A percentile compares a stretch with the other conserved stretches of the same genome.
Evolutionary conservation across 331 rosid species (phyloP).

Genomic region (Quercus phellos): DNA sequence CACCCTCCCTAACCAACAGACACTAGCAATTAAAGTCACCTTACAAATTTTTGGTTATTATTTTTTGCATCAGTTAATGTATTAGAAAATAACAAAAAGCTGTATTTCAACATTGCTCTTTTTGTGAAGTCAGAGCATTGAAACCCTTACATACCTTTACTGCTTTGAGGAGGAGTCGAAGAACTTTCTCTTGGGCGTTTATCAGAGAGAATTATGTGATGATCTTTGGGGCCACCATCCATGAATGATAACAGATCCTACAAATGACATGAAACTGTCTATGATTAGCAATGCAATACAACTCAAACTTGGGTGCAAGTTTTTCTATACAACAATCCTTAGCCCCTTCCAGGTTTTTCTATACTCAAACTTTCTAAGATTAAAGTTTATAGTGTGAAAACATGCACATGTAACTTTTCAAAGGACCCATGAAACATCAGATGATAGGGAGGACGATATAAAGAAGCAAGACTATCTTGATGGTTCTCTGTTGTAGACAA

Average conservation of each 20-base stretch:
- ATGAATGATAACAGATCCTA: constrained; percentile 83
- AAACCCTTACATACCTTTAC: constrained; percentile 48
- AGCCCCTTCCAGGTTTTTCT: background rate
- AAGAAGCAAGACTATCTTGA: constrained; percentile 91
- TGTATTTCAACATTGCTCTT: background rate
- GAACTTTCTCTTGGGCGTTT: constrained; percentile 87
- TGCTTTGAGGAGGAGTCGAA: constrained; percentile 48
- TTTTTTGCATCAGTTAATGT: background rate
- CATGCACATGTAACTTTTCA: constrained; percentile 58
- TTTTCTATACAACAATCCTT: background rate
- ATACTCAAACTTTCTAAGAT: background rate
- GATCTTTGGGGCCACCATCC: constrained; percentile 88
- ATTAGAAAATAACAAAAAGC: background rate
- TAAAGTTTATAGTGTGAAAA: background rate
- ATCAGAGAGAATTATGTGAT: constrained; percentile 67
- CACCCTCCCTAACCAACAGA: too few relatives aligned
- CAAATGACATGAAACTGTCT: constrained; percentile 17
- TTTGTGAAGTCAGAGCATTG: background rate
- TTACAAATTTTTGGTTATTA: background rate
- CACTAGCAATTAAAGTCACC: background rate
- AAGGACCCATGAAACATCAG: constrained; percentile 80
- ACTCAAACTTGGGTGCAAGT: background rate
- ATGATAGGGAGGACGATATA: constrained; percentile 98
- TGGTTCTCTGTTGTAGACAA: constrained; percentile 64
- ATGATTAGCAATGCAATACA: constrained; percentile 11